phyloP scores from a whole-genome alignment of 768 basidiomycete species.

The Collybiopsis luxurians region DNA sequence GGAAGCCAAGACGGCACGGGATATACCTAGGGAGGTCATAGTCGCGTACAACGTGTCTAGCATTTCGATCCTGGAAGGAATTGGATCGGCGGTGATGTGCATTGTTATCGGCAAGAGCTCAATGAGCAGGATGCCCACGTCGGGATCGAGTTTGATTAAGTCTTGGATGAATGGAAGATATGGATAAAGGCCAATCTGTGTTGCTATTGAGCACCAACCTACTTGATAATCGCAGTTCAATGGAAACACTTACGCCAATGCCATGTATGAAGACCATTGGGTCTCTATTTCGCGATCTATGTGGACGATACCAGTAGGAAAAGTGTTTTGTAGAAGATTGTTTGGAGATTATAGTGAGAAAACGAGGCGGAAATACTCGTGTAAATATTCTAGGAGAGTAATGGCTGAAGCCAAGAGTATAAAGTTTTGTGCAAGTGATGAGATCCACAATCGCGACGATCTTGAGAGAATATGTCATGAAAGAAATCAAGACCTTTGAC shows the following conservation, averaged over 20 bases:
- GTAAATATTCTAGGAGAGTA: constrained; percentile 29
- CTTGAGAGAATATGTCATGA: constrained; percentile 25
- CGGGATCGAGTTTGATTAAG: constrained; percentile 39
- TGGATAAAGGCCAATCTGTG: constrained; percentile 59
- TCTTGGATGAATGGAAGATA: constrained; percentile 52
- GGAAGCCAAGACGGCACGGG: constrained; percentile 41
- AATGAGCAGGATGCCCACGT: constrained; percentile 55
- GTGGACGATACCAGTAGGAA: constrained; percentile 45
- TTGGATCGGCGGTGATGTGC: constrained; percentile 47
- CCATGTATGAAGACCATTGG: constrained; percentile 66
- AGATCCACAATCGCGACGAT: constrained; percentile 52
- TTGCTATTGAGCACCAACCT: neutral
- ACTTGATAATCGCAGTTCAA: neutral
- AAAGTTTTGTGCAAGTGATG: constrained; percentile 36
- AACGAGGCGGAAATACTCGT: constrained; percentile 52
- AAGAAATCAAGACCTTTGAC: neutral
- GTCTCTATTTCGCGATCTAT: constrained; percentile 41
- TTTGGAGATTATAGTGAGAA: constrained; percentile 40
- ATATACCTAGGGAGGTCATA: constrained; percentile 38
- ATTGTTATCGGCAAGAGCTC: constrained; percentile 61
- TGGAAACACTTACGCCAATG: constrained; percentile 48
- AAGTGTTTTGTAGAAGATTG: constrained; percentile 30
- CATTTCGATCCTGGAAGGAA: constrained; percentile 39
- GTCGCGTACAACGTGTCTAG: constrained; percentile 41
- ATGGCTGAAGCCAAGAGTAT: constrained; percentile 50